phyloP scores from a whole-genome alignment of 371 early-diverging fungal genomes.

The Mortierella sp. region DNA sequence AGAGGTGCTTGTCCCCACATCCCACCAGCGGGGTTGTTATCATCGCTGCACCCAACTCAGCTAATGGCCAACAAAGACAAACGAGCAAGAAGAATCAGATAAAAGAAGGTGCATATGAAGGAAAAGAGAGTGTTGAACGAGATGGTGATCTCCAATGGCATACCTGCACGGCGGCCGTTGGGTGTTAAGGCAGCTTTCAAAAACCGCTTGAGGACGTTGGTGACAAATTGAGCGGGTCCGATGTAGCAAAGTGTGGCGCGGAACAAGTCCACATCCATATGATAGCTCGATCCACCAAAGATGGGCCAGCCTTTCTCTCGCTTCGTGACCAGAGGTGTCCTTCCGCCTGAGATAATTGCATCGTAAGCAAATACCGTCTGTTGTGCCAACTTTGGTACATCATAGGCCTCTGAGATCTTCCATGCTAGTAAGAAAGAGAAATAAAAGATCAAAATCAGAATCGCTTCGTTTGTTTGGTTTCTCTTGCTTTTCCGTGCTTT shows the following conservation, averaged over 20 bases:
- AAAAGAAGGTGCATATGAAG: background rate
- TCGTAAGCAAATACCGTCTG: slow-evolving; percentile 36
- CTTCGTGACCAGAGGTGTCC: slow-evolving; percentile 32
- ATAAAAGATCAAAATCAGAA: background rate
- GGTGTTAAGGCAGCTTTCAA: slow-evolving; percentile 39
- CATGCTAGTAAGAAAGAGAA: slow-evolving; percentile 20
- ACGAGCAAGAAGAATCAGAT: background rate
- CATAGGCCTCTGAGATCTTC: slow-evolving; percentile 43
- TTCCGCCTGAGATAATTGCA: slow-evolving; percentile 41
- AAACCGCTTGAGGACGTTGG: slow-evolving; percentile 42
- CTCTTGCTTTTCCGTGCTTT: background rate
- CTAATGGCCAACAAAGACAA: slow-evolving; percentile 7
- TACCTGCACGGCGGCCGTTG: slow-evolving; percentile 54
- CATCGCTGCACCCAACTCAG: slow-evolving; percentile 54
- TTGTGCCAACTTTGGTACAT: slow-evolving; percentile 43
- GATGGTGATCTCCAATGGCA: background rate
- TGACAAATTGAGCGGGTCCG: slow-evolving; percentile 46
- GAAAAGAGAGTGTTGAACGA: background rate
- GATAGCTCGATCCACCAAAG: slow-evolving; percentile 44
- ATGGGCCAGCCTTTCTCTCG: slow-evolving; percentile 48
- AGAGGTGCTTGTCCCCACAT: slow-evolving; percentile 37
- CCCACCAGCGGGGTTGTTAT: slow-evolving; percentile 48
- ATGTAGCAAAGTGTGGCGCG: slow-evolving; percentile 36
- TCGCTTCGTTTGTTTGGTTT: background rate
- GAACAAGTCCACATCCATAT: slow-evolving; percentile 53